Base-by-base conservation (phyloP, 768 basidiomycete genomes). In the Podaxis rugospora region DNA sequence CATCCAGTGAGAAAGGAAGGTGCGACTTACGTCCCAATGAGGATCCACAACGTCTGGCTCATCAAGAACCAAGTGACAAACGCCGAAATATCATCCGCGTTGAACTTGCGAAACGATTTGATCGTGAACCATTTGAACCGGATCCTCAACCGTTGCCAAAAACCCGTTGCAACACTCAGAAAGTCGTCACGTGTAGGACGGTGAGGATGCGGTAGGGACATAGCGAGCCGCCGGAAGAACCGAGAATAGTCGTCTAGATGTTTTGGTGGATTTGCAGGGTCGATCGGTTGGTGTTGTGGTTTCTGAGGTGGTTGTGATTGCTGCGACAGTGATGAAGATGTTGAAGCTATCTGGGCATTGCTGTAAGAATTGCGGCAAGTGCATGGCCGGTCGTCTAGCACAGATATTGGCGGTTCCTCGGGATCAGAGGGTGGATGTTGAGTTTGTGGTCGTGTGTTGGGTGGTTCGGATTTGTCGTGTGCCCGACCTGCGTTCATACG, bases 101-200 rank as follows among this genome's bases (percentile, higher is more conserved):
- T 95, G 75, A 95, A 99, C 68, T 85, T 88, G 51, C 96, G 85
- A 76, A 97, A 99, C 3, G 92, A 93, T 63, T 92, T 82, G 67
- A 98, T 95, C 10, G 93, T 93, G 65, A 95, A 90, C 97, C 97
- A 99, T 71, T 94, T 94, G 78, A 98, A 93, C n/a, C 93, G 84
- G 66, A 98, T 90, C 21, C 88, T 83, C 23, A 90, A 72, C 2
- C 97, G 86, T 65, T 96, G 84, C 88, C 94, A 94, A 71, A 95
- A 95, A n/a, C 89, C 87, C 32, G 83, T 90, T 3, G 95, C 88
- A 3, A 93, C 89, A 18, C 83, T 85, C 37, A 98, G 80, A 61
- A 98, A 88, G 69, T 98, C 93, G 49, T 97, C 95, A 46, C 88
- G 85, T 0, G 93, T 92, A 0, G 95, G 96, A 39, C 89, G 79